Percentiles rank a stretch among this genome's conserved stretches.
Conservation (phyloP, 2,329 filamentous ascomycete genomes). For the Monosporascus sp. region DNA sequence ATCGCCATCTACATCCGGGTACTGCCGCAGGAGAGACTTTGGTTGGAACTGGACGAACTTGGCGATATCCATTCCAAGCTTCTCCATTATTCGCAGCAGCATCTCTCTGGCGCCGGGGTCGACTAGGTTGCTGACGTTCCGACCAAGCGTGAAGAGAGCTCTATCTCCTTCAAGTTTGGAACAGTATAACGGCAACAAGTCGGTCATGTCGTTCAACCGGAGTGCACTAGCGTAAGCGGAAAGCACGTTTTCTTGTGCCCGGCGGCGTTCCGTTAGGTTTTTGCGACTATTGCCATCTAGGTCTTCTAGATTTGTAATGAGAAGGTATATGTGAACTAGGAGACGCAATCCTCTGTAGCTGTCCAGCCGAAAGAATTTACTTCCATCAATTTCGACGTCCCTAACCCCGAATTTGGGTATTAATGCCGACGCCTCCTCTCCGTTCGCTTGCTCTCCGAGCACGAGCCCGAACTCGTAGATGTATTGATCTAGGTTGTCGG, state of each 20-base stretch:
- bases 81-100: constrained; percentile 69
- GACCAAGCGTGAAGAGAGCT: constrained; percentile 66
- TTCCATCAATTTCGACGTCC: constrained; percentile 31
- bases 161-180: constrained; percentile 65
- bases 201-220: constrained; percentile 64
- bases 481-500: constrained; percentile 53
- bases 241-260: constrained; percentile 68
- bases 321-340: constrained; percentile 59
- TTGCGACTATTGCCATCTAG: constrained; percentile 39
- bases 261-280: constrained; percentile 32
- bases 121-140: constrained; percentile 69
- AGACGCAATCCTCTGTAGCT: constrained; percentile 64
- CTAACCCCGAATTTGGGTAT: constrained; percentile 33
- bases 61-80: constrained; percentile 66
- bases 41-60: constrained; percentile 69
- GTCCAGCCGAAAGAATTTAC: constrained; percentile 48
- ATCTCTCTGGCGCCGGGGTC: constrained; percentile 59
- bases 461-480: constrained; percentile 55
- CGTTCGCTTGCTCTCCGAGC: constrained; percentile 44
- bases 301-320: constrained; percentile 63
- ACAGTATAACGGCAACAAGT: constrained; percentile 83
- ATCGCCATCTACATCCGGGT: constrained; percentile 30
- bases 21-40: constrained; percentile 44
- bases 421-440: constrained; percentile 35
- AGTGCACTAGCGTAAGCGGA: constrained; percentile 78